Conservation (phyloP, 805 yeast genomes). For the Kodamaea hsintzibuensis region DNA sequence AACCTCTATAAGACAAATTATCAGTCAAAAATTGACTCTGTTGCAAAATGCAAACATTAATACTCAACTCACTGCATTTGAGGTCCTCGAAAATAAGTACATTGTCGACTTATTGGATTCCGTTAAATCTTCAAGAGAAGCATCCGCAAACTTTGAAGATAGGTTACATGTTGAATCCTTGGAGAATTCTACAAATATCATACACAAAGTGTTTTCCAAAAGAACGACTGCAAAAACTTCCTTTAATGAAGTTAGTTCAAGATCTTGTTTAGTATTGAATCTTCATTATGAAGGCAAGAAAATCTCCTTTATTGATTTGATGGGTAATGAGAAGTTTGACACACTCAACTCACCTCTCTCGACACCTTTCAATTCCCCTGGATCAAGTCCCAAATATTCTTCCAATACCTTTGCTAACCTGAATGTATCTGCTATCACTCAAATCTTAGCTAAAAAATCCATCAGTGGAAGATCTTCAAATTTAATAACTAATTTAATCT, state of each 20-base stretch:
- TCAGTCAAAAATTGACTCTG: conserved; percentile 14
- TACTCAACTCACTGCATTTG: conserved; percentile 26
- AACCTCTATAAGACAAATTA: conserved; percentile 23
- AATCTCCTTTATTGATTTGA: conserved; percentile 27
- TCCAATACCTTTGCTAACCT: conserved; percentile 28
- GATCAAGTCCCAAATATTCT: conserved; percentile 2
- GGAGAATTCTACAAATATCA: background rate
- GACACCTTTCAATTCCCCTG: background rate
- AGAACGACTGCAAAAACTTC: conserved; percentile 23
- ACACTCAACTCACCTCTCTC: conserved; percentile 1
- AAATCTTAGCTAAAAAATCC: conserved; percentile 17
- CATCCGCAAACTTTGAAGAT: conserved; percentile 14
- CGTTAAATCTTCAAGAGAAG: conserved; percentile 6
- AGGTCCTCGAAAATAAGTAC: conserved; percentile 26
- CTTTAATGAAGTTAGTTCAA: conserved; percentile 20
- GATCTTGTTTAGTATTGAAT: conserved; percentile 29
- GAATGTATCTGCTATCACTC: conserved; percentile 30
- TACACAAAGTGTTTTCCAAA: conserved; percentile 17
- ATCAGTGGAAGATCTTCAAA: conserved; percentile 24
- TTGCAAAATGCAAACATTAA: conserved; percentile 8
- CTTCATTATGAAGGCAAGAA: conserved; percentile 20
- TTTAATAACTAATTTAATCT: conserved; percentile 28
- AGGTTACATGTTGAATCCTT: conserved; percentile 15
- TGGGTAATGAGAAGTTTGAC: conserved; percentile 31
- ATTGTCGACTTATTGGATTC: conserved; percentile 27